Conservation (phyloP, 164 flowering plant species). For the Hamamelis virginiana region DNA sequence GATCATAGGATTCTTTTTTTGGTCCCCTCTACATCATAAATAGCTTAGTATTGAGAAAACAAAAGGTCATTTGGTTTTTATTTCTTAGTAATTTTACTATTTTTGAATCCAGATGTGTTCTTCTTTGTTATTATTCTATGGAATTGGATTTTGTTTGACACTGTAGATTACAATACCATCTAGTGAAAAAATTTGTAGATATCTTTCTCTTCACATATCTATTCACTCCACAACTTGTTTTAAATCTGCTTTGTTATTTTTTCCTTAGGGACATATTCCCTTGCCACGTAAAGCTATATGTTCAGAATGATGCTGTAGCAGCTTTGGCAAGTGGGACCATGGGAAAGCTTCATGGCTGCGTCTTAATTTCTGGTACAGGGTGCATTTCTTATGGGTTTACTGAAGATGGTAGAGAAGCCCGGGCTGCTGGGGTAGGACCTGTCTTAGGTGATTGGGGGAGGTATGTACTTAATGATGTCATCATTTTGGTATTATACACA, state of each 20-base stretch:
- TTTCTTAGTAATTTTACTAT: too few species aligned
- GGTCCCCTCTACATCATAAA: too few species aligned
- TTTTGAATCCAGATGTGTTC: too few species aligned
- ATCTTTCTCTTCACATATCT: too few species aligned
- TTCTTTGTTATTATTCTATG: too few species aligned
- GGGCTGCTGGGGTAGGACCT: slow-evolving; percentile 98
- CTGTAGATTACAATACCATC: too few species aligned
- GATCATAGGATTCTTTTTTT: too few species aligned
- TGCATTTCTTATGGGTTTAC: slow-evolving; percentile 83
- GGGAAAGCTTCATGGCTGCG: slow-evolving; percentile 98
- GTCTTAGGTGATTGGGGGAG: slow-evolving; percentile 98
- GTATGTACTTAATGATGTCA: slow-evolving; percentile 26
- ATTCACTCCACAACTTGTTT: not conserved
- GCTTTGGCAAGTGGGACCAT: slow-evolving; percentile 94
- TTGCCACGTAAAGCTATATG: slow-evolving; percentile 61
- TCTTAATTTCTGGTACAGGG: slow-evolving; percentile 93
- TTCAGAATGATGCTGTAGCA: slow-evolving; percentile 94
- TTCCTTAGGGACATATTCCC: slow-evolving; percentile 69
- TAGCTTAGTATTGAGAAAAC: too few species aligned
- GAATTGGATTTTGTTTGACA: too few species aligned
- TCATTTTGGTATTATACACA: too few species aligned
- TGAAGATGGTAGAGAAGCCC: slow-evolving; percentile 90
- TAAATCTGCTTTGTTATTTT: not conserved
- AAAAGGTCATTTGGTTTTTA: too few species aligned
- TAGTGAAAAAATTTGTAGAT: too few species aligned